phyloP scores from a whole-genome alignment of 805 yeast genomes.

The Starmerella floricola region DNA sequence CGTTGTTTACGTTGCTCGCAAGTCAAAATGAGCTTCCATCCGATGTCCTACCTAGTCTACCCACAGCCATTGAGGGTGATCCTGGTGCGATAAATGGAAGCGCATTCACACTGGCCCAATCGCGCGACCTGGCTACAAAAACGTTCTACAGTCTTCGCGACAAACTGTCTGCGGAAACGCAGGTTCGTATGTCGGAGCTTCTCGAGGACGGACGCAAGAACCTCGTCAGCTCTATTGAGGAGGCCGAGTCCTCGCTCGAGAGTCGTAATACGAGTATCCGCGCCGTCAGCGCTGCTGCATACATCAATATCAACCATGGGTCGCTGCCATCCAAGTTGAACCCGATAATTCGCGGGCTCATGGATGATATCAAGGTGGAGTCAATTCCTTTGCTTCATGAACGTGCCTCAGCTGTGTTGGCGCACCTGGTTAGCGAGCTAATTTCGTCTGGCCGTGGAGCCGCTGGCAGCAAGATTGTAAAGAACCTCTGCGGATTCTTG shows the following conservation, averaged over 20 bases:
- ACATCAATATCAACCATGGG: conserved; percentile 37
- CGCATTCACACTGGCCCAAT: conserved; percentile 72
- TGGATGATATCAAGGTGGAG: conserved; percentile 84
- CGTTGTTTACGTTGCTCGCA: conserved; percentile 63
- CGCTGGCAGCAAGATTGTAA: conserved; percentile 78
- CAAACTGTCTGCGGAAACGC: conserved; percentile 51
- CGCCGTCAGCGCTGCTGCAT: conserved; percentile 68
- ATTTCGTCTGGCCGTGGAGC: conserved; percentile 45
- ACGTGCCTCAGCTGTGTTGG: conserved; percentile 58
- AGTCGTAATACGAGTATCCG: conserved; percentile 42
- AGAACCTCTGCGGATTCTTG: conserved; percentile 79
- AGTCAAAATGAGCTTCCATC: conserved; percentile 64
- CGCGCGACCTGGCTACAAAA: conserved; percentile 54
- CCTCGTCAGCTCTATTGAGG: conserved; percentile 51
- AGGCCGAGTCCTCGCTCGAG: conserved; percentile 44
- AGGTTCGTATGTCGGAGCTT: conserved; percentile 57
- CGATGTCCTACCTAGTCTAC: conserved; percentile 63
- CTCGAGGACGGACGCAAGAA: conserved; percentile 69
- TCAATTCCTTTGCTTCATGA: conserved; percentile 51
- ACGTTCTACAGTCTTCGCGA: conserved; percentile 55
- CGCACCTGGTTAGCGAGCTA: conserved; percentile 51
- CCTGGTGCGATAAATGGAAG: conserved; percentile 75
- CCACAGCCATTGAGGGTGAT: conserved; percentile 89
- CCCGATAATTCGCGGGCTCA: conserved; percentile 74
- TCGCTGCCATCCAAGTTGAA: conserved; percentile 73